These are phyloP conservation scores for Gossypium arboreum DNA, from an alignment of 345 rosid genomes.

Conservation along the genomic window DNA sequence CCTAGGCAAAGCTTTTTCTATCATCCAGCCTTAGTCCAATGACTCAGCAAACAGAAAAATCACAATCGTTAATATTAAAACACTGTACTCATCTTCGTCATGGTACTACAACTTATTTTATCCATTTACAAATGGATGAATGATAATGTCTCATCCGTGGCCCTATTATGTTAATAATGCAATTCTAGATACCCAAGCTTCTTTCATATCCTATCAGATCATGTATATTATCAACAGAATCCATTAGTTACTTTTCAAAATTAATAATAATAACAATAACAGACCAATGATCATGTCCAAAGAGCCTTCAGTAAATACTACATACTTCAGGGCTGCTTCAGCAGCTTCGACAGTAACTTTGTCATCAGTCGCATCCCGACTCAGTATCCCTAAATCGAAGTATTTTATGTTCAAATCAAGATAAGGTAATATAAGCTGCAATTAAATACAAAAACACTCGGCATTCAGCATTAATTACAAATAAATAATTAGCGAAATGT, in stretches of 20 bases:
- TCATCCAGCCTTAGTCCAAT: neutral
- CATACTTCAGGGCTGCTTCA: constrained; percentile 79
- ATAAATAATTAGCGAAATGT: neutral
- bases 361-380: constrained; percentile 89
- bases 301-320: neutral
- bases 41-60: neutral
- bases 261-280: neutral
- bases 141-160: neutral
- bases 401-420: constrained; percentile 83
- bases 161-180: neutral
- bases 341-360: constrained; percentile 82
- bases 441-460: constrained; percentile 18
- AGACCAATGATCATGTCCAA: neutral
- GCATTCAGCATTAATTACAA: neutral
- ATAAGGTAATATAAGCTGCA: constrained; percentile 81
- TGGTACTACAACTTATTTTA: neutral
- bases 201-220: neutral
- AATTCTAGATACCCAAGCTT: neutral
- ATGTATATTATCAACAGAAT: neutral
- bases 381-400: constrained; percentile 82
- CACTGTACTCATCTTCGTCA: neutral
- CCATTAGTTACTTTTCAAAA: neutral
- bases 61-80: neutral
- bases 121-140: neutral
- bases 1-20: neutral